These are phyloP conservation scores for Acanthochlamys bracteata DNA, from an alignment of 106 monocot species.

Conservation along the genomic window DNA sequence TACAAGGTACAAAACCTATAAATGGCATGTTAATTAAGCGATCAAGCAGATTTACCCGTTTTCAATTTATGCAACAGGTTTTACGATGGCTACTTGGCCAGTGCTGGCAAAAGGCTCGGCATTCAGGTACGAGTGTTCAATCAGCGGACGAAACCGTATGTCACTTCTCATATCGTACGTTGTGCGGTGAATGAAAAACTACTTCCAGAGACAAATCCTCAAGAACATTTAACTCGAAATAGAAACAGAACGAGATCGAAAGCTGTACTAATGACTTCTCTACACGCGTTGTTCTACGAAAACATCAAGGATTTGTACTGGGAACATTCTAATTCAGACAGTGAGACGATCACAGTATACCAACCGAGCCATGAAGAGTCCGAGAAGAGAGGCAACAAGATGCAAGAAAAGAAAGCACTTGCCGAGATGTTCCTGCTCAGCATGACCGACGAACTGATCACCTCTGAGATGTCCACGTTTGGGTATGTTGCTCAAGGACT, in stretches of 20 bases:
- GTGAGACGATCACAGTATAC: conserved; percentile 37
- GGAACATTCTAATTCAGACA: conserved; percentile 23
- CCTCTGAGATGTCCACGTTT: conserved; percentile 29
- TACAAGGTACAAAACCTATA: no score
- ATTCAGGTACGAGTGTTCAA: conserved; percentile 71
- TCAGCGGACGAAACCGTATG: conserved; percentile 16
- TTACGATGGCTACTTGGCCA: conserved; percentile 37
- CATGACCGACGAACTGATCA: conserved; percentile 19
- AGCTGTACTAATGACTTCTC: conserved; percentile 33
- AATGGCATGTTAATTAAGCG: no score
- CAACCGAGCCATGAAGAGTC: conserved; percentile 48
- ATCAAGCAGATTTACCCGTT: no score
- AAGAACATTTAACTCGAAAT: conserved; percentile 2
- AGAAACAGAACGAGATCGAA: no score
- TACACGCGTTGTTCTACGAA: conserved; percentile 22
- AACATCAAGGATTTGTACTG: conserved; percentile 29
- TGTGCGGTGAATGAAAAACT: conserved; percentile 29
- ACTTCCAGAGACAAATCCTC: conserved; percentile 19
- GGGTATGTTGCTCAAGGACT: conserved; percentile 41
- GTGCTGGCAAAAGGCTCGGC: conserved; percentile 47
- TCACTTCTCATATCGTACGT: conserved; percentile 34
- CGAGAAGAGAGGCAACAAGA: conserved; percentile 22
- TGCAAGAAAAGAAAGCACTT: conserved; percentile 39
- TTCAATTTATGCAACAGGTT: no score
- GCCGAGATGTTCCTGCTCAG: conserved; percentile 35